Base-by-base conservation (phyloP, 208 protist species). In the Phytomonas sp. region DNA sequence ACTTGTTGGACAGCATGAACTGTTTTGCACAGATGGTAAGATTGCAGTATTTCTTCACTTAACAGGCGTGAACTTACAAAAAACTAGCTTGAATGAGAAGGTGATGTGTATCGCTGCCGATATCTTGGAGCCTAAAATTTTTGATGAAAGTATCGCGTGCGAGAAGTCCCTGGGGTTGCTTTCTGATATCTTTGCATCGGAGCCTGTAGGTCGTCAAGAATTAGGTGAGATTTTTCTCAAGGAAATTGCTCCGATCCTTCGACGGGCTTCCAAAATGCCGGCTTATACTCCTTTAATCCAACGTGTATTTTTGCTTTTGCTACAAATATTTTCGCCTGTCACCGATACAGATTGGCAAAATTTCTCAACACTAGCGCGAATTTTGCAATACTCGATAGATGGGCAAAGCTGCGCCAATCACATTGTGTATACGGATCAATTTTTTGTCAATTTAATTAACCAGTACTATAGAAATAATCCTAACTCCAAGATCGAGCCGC, bases 371-470 rank as follows among this genome's bases (percentile, higher is more conserved):
- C 61, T 88, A 45, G 83, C 83, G 12, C 69, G 66, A 16, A 26
- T 82, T 14, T 14, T 94, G 19, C 86, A 92, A 63, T 74, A 75
- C n/a, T 74, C 75, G 45, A 69, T 94, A 0, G 71, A 78, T 0
- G 72, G 77, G 49, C 82, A 80, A 31, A 69, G 67, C 65, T 14
- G 40, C 14, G 75, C 84, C 42, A 74, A 77, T 74, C 42, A 52
- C 4, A 66, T 86, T 4, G n/a, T 73, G 32, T 94, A 88, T 75
- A 92, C 86, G 0, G 89, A 94, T 59, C 34, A 73, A 4, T 94
- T 92, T 70, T 92, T 92, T 52, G 66, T 91, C 30, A 62, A 85
- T 49, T 49, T 49, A 49, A 49, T 49, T 23, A 12, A 49, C 1
- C 40, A 49, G 19, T 49, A 49, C 12, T 16, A 49, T 19, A 10